phyloP scores from a whole-genome alignment of 331 rosid genomes.

The Spiraea crenata region DNA sequence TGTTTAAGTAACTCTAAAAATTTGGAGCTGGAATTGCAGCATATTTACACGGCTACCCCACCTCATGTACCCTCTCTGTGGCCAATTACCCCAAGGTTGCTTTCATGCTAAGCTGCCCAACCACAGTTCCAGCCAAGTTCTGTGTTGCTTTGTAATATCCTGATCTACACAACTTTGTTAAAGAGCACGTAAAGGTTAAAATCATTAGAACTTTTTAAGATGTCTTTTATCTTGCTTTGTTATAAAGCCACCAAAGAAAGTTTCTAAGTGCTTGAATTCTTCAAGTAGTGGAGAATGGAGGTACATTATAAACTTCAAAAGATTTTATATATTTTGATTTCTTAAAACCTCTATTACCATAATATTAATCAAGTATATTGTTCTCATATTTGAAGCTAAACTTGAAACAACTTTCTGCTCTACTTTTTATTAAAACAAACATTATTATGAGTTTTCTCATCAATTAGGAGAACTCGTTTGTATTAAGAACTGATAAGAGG shows the following conservation, averaged over 20 bases:
- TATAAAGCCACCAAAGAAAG: background rate
- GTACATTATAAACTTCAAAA: too few species aligned
- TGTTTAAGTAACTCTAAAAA: background rate
- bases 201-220: background rate
- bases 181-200: background rate
- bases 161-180: background rate
- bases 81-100: background rate
- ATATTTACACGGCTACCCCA: background rate
- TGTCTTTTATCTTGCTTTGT: background rate
- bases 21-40: background rate
- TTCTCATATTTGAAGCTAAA: too few species aligned
- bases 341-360: too few species aligned
- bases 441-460: too few species aligned
- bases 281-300: background rate
- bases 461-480: too few species aligned
- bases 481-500: too few species aligned
- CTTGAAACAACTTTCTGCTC: too few species aligned
- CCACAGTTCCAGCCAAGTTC: background rate
- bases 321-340: too few species aligned
- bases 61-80: background rate
- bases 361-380: too few species aligned
- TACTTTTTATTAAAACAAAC: too few species aligned
- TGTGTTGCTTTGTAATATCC: background rate
- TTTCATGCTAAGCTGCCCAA: constrained; percentile 13
- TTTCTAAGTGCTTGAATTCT: too few species aligned